Evolutionary conservation across 495 filamentous ascomycete genomes (phyloP).

Genomic region (Trichoderma parareesei): DNA sequence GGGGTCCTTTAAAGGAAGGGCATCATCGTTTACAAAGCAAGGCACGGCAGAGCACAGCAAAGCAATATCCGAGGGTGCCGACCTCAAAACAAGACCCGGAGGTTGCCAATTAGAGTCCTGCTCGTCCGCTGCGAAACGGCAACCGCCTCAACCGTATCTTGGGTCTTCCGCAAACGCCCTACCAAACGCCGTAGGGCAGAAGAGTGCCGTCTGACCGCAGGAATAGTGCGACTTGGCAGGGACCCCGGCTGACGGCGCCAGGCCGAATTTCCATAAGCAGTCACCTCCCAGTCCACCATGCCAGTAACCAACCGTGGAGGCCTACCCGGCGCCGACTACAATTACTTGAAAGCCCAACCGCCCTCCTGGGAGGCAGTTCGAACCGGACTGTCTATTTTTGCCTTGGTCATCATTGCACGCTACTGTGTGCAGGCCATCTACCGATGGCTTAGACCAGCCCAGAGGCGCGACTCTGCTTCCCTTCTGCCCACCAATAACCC

Average conservation of each 20-base stretch:
- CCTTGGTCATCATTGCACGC: constrained; percentile 4
- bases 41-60: no score
- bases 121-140: neutral
- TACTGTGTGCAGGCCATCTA: constrained; percentile 3
- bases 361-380: constrained; percentile 4
- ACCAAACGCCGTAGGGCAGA: constrained; percentile 9
- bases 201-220: constrained; percentile 9
- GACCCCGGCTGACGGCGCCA: constrained; percentile 10
- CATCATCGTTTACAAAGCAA: neutral
- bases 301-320: constrained; percentile 9
- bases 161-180: neutral
- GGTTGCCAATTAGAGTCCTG: neutral
- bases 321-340: constrained; percentile 9
- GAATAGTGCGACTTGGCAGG: constrained; percentile 10
- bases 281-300: constrained; percentile 6
- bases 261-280: constrained; percentile 9
- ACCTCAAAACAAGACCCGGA: neutral
- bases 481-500: neutral
- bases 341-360: constrained; percentile 13
- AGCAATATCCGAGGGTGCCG: constrained; percentile 6
- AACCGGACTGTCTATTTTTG: constrained; percentile 11
- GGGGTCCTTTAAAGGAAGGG: neutral
- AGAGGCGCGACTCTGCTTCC: neutral
- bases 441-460: constrained; percentile 3
- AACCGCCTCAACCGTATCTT: constrained; percentile 1